Evolutionary conservation across 73 alveolate genomes (phyloP).

Genomic region (Diophrys sp.): DNA sequence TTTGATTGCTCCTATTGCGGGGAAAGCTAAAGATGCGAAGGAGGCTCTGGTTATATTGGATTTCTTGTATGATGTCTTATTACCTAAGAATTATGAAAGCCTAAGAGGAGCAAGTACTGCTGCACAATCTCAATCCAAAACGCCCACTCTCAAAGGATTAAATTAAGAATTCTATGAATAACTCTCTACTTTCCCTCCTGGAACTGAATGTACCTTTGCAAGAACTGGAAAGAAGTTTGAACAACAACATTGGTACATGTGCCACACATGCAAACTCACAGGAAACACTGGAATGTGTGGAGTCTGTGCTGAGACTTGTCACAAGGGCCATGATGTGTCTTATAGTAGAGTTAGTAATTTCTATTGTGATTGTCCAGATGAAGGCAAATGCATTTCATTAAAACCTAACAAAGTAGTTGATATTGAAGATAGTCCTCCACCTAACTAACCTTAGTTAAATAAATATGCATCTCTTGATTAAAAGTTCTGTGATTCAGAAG

Average conservation of each 20-base stretch:
- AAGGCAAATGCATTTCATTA: slow-evolving; percentile 42
- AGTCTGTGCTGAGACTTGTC: slow-evolving; percentile 54
- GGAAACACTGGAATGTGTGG: slow-evolving; percentile 52
- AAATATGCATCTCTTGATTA: background rate
- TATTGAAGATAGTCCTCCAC: too few relatives aligned
- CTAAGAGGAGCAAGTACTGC: background rate
- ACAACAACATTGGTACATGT: slow-evolving; percentile 57
- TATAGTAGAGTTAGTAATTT: slow-evolving; percentile 51
- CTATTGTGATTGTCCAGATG: slow-evolving; percentile 68
- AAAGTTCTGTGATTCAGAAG: background rate
- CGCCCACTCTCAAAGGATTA: background rate
- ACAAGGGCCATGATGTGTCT: slow-evolving; percentile 57
- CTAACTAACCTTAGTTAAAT: background rate
- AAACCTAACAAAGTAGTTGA: slow-evolving; percentile 5
- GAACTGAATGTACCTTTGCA: slow-evolving; percentile 29
- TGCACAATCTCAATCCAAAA: background rate
- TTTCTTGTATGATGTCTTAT: background rate
- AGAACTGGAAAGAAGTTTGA: slow-evolving; percentile 31
- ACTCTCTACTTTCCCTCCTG: background rate
- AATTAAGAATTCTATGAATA: background rate
- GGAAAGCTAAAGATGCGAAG: background rate
- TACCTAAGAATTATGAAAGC: background rate
- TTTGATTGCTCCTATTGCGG: too few relatives aligned
- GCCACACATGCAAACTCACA: slow-evolving; percentile 54
- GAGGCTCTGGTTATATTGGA: background rate